A percentile compares a stretch with the other conserved stretches of the same genome.
Conservation (phyloP, 2,329 filamentous ascomycete genomes). For the Sclerotinia minor region DNA sequence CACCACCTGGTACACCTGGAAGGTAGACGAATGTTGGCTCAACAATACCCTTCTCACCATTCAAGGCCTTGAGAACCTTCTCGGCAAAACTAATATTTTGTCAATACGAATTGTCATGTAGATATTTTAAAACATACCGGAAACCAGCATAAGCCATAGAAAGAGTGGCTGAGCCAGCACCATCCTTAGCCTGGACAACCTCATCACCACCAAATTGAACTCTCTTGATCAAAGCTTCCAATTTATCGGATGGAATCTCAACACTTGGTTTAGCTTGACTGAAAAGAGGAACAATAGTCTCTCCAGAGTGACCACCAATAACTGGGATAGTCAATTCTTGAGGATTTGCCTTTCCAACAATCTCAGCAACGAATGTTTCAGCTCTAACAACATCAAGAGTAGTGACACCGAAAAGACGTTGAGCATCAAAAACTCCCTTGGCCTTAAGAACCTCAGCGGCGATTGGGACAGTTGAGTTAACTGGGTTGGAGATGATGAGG, state of each 20-base stretch:
- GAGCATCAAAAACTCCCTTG: constrained; percentile 95
- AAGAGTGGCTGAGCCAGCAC: constrained; percentile 92
- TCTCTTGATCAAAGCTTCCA: constrained; percentile 70
- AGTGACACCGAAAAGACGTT: constrained; percentile 98
- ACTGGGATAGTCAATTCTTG: constrained; percentile 74
- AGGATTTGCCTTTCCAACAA: constrained; percentile 25
- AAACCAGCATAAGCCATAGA: constrained; percentile 99
- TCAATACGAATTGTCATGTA: constrained; percentile 24
- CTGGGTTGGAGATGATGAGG: constrained; percentile 97
- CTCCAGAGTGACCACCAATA: constrained; percentile 94
- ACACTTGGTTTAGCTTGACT: constrained; percentile 82
- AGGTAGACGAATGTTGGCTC: constrained; percentile 97
- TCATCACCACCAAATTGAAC: constrained; percentile 99
- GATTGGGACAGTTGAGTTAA: constrained; percentile 99
- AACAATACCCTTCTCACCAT: constrained; percentile 88
- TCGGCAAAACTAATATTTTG: constrained; percentile 74
- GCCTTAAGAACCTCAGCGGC: constrained; percentile 95
- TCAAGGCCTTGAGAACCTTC: constrained; percentile 89
- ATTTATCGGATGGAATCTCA: constrained; percentile 60
- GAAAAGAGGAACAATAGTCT: constrained; percentile 97
- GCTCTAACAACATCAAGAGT: constrained; percentile 98
- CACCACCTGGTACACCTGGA: constrained; percentile 82
- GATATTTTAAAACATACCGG: constrained; percentile 57
- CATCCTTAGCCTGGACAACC: constrained; percentile 98
- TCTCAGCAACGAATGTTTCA: constrained; percentile 92